Evolutionary conservation across 495 filamentous ascomycete species (phyloP).

Genomic region (Neurospora africana): DNA sequence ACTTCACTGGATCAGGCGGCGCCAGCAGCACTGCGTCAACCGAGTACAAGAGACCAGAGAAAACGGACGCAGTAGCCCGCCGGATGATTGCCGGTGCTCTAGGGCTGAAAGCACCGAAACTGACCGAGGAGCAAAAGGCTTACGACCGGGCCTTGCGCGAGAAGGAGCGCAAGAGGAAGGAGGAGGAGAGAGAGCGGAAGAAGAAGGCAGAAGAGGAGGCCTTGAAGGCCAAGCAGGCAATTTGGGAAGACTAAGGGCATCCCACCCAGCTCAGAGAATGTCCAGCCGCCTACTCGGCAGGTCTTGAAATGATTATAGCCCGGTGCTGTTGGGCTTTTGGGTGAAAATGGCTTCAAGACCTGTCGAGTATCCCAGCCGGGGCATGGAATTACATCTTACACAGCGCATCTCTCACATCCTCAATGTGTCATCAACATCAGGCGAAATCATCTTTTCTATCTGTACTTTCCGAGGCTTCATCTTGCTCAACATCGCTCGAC

Average conservation of each 20-base stretch:
- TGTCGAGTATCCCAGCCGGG: background rate
- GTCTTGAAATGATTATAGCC: background rate
- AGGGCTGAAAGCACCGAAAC: conserved; percentile 68
- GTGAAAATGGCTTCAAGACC: background rate
- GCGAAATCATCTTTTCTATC: background rate
- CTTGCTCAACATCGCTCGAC: background rate
- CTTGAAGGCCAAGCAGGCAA: conserved; percentile 58
- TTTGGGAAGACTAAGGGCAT: conserved; percentile 66
- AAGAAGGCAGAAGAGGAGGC: conserved; percentile 54
- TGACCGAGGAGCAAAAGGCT: conserved; percentile 77
- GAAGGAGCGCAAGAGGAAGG: conserved; percentile 69
- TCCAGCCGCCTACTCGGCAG: background rate
- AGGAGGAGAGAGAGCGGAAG: conserved; percentile 59
- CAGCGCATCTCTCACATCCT: background rate
- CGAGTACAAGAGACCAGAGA: conserved; percentile 56
- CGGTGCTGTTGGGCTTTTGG: no score
- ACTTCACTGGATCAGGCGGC: conserved; percentile 6
- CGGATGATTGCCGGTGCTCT: conserved; percentile 84
- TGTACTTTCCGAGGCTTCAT: background rate
- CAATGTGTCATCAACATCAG: background rate
- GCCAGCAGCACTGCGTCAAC: conserved; percentile 1
- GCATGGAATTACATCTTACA: background rate
- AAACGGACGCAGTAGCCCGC: conserved; percentile 82
- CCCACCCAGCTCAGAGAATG: background rate
- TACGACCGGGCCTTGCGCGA: conserved; percentile 79